These are phyloP conservation scores for Aspergillus sojae DNA, from an alignment of 2,329 filamentous ascomycete genomes.

Conservation along the genomic window DNA sequence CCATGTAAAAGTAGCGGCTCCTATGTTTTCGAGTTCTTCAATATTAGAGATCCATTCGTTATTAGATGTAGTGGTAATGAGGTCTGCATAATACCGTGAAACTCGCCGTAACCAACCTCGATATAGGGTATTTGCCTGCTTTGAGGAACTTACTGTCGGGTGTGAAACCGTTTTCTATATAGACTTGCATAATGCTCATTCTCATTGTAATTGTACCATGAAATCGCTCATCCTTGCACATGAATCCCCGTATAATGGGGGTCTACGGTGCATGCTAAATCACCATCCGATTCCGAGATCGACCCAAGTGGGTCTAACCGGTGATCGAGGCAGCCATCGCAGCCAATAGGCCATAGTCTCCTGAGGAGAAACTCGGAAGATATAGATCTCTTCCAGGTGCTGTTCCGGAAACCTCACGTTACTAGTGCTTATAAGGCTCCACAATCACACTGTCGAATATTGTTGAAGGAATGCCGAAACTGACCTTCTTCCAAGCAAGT, in stretches of 20 bases:
- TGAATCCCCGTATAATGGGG: neutral
- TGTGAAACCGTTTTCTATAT: neutral
- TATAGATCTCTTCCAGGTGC: neutral
- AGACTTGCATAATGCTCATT: neutral
- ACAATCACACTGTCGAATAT: neutral
- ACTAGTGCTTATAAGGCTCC: neutral
- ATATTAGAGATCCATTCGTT: neutral
- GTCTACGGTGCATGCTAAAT: neutral
- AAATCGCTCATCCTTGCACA: neutral
- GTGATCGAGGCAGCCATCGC: neutral
- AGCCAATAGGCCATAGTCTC: neutral
- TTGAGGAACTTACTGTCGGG: neutral
- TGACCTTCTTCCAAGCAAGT: neutral
- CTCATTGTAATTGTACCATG: neutral
- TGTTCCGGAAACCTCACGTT: neutral
- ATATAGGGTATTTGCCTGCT: too few relatives aligned
- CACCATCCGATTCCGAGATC: neutral
- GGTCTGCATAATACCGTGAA: too few relatives aligned
- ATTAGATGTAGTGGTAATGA: neutral
- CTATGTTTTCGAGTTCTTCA: neutral
- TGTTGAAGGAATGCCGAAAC: neutral
- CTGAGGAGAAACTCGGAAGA: neutral
- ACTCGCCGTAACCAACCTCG: too few relatives aligned
- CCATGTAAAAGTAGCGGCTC: neutral
- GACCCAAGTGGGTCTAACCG: neutral